Evolutionary conservation across 1,284 basidiomycete genomes (phyloP).

Genomic region (Melampsora americana): DNA sequence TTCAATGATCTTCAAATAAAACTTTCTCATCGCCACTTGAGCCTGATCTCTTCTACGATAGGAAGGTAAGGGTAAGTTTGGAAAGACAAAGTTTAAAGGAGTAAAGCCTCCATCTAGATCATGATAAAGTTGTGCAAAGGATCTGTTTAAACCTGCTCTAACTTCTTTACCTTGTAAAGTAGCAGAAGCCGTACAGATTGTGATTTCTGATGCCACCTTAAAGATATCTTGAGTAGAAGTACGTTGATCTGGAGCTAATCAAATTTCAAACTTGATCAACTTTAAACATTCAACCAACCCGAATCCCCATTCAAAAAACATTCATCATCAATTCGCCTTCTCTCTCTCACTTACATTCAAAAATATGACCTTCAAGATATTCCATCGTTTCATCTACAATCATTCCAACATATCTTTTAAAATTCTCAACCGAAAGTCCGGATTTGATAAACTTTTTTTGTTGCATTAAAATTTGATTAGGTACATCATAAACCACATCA

Average conservation of each 20-base stretch:
- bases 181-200: slow-evolving; percentile 86
- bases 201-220: slow-evolving; percentile 80
- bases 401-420: slow-evolving; percentile 84
- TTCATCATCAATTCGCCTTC: slow-evolving; percentile 28
- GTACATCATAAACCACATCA: slow-evolving; percentile 95
- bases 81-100: slow-evolving; percentile 75
- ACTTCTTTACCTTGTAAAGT: slow-evolving; percentile 93
- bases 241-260: background rate
- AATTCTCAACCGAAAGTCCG: slow-evolving; percentile 86
- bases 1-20: slow-evolving; percentile 83
- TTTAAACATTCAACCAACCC: background rate
- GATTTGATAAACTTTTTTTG: slow-evolving; percentile 97
- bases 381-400: slow-evolving; percentile 69
- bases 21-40: slow-evolving; percentile 88
- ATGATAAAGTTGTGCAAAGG: slow-evolving; percentile 79
- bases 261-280: background rate
- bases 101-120: slow-evolving; percentile 74
- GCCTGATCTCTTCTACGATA: slow-evolving; percentile 84
- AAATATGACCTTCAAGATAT: slow-evolving; percentile 56
- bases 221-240: slow-evolving; percentile 59
- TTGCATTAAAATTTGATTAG: slow-evolving; percentile 96
- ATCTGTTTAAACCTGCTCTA: slow-evolving; percentile 71
- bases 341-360: slow-evolving; percentile 61
- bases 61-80: slow-evolving; percentile 83
- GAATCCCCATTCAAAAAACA: background rate